Evolutionary conservation across 164 flowering plant genomes (phyloP).

Genomic region (Magnolia sinica): DNA sequence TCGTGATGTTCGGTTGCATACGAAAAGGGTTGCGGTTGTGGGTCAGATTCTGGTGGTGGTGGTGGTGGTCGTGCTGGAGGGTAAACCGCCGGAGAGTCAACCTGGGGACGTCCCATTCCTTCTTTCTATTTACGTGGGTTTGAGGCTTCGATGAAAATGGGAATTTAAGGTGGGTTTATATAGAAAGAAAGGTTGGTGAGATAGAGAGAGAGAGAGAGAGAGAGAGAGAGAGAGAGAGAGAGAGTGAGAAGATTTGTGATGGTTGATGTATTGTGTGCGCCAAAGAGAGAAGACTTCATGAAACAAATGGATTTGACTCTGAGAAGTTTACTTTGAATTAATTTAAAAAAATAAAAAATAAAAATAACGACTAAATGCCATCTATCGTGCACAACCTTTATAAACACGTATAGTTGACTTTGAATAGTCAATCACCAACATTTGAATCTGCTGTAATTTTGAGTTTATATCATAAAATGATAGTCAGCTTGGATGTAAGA

Average conservation of each 20-base stretch:
- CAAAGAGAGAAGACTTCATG: too few relatives aligned
- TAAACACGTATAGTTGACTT: too few relatives aligned
- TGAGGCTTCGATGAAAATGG: neutral
- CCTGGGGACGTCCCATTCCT: conserved; percentile 10
- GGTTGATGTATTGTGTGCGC: too few relatives aligned
- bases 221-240: neutral
- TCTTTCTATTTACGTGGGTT: neutral
- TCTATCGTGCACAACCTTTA: too few relatives aligned
- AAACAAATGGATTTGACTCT: too few relatives aligned
- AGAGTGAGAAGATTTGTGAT: neutral
- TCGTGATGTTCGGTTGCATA: neutral
- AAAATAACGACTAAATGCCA: too few relatives aligned
- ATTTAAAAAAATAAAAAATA: too few relatives aligned
- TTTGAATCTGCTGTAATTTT: too few relatives aligned
- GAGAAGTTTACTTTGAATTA: too few relatives aligned
- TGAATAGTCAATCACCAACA: too few relatives aligned
- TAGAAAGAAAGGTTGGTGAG: neutral
- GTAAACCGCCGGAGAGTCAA: neutral
- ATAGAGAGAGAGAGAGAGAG: neutral
- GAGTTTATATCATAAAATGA: too few relatives aligned
- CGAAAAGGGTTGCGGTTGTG: neutral
- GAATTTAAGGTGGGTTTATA: neutral
- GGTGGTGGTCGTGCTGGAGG: neutral
- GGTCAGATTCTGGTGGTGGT: neutral
- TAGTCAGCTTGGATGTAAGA: too few relatives aligned